Evolutionary conservation across 768 basidiomycete species (phyloP).

Genomic region (Lactarius deliciosus): DNA sequence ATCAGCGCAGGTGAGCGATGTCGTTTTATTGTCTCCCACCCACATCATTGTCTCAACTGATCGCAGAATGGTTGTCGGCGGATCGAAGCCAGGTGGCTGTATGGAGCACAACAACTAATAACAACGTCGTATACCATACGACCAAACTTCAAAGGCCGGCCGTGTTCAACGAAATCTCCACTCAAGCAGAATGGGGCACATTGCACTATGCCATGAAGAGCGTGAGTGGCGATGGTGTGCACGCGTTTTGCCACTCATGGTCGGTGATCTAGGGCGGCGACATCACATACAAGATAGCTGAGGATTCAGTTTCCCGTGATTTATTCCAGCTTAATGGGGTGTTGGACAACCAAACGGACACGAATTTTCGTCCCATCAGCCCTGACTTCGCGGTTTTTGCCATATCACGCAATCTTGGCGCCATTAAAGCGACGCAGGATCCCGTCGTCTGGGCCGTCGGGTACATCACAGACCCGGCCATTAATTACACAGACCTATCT

Average conservation of each 20-base stretch:
- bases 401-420: not conserved
- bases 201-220: not conserved
- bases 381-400: not conserved
- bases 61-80: not conserved
- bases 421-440: not conserved
- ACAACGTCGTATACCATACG: not conserved
- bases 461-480: not conserved
- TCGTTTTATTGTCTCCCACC: too few species aligned
- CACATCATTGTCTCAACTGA: not conserved
- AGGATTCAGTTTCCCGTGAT: not conserved
- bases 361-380: not conserved
- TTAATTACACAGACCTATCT: not conserved
- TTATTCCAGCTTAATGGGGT: not conserved
- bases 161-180: not conserved
- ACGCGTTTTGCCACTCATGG: not conserved
- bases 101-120: not conserved
- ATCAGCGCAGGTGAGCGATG: not conserved
- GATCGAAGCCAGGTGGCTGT: not conserved
- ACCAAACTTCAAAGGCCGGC: not conserved
- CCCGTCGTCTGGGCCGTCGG: not conserved
- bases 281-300: not conserved
- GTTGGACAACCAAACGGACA: not conserved
- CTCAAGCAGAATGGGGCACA: not conserved
- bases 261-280: not conserved
- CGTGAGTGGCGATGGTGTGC: not conserved